phyloP scores from a whole-genome alignment of 257 asterid genomes.

The Ilex aquifolium region DNA sequence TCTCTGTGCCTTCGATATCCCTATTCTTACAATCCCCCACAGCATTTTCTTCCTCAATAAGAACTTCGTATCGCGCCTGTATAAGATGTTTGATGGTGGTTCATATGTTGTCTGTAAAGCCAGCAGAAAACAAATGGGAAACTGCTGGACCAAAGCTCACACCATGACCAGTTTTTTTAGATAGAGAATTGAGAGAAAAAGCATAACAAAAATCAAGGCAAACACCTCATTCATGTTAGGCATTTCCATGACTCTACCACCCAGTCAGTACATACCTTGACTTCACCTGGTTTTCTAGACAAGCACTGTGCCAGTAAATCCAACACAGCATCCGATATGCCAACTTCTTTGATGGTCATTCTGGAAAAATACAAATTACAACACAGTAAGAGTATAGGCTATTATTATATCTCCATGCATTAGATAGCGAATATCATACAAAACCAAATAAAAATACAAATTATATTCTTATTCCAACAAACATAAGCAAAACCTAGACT shows the following conservation, averaged over 20 bases:
- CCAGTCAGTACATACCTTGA: constrained; percentile 49
- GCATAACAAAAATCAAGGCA: constrained; percentile 9
- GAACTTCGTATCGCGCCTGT: constrained; percentile 92
- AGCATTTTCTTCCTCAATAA: constrained; percentile 36
- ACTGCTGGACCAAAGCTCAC: constrained; percentile 63
- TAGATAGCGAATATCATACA: too few species aligned
- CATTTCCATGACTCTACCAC: too few species aligned
- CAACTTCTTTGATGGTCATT: constrained; percentile 45
- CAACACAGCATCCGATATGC: constrained; percentile 55
- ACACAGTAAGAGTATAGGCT: not conserved
- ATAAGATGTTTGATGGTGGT: constrained; percentile 61
- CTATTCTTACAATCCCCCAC: constrained; percentile 31
- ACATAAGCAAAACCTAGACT: too few species aligned
- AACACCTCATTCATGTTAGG: constrained; percentile 12
- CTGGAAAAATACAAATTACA: constrained; percentile 32
- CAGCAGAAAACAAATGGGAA: constrained; percentile 52
- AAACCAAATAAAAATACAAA: too few species aligned
- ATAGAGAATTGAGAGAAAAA: constrained; percentile 19
- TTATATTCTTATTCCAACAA: too few species aligned
- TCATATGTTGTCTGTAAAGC: constrained; percentile 53
- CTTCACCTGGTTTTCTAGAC: constrained; percentile 61
- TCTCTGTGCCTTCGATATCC: constrained; percentile 42
- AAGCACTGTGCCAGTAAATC: constrained; percentile 62
- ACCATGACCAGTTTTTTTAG: constrained; percentile 48
- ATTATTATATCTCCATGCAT: too few species aligned